phyloP scores from a whole-genome alignment of 2,329 filamentous ascomycete species.

The Cercospora sp. region DNA sequence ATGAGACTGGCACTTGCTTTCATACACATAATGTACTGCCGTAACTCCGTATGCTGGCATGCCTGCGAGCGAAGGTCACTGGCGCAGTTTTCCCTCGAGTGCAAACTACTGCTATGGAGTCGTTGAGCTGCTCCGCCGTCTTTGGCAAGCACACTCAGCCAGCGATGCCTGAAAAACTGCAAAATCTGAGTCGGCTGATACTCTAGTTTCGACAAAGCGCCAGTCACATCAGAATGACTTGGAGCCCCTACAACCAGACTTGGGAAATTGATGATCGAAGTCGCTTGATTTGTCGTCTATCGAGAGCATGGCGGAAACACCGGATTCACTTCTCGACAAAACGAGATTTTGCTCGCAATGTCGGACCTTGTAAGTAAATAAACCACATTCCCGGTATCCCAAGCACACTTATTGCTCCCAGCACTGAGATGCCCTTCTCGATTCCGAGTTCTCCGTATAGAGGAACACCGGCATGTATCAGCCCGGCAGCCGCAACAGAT shows the following conservation, averaged over 20 bases:
- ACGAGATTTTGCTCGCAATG: constrained; percentile 6
- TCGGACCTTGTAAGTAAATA: constrained; percentile 14
- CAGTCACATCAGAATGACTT: neutral
- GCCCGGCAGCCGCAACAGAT: constrained; percentile 56
- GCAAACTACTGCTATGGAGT: neutral
- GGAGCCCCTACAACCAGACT: neutral
- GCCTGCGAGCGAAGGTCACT: neutral
- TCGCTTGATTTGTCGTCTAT: neutral
- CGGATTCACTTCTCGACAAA: neutral
- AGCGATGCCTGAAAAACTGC: neutral
- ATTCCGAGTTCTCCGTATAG: constrained; percentile 51
- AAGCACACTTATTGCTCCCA: constrained; percentile 47
- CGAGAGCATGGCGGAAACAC: neutral
- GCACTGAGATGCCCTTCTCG: constrained; percentile 56
- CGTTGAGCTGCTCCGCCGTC: neutral
- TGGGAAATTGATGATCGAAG: neutral
- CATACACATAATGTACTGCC: neutral
- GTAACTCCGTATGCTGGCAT: neutral
- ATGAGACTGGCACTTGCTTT: neutral
- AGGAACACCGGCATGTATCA: constrained; percentile 43
- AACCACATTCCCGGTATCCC: constrained; percentile 16
- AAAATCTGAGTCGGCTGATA: neutral
- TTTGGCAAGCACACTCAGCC: neutral
- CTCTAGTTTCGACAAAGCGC: neutral
- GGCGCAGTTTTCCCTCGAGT: neutral